These are phyloP conservation scores for Nasturtium officinale DNA, from an alignment of 345 rosid genomes.

Conservation along the genomic window DNA sequence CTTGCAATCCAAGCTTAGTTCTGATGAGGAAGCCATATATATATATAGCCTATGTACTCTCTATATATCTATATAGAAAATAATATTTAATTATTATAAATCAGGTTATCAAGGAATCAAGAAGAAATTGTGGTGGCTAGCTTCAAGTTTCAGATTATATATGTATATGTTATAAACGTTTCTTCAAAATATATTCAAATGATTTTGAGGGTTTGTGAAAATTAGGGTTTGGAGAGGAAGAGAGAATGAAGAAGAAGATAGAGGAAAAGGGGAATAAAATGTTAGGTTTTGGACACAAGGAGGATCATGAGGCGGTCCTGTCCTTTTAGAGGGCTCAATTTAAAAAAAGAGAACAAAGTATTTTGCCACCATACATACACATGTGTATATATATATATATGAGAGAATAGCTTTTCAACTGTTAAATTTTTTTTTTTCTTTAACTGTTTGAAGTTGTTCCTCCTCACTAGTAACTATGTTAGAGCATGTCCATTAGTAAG, in stretches of 20 bases:
- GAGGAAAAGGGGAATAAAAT: conserved; percentile 39
- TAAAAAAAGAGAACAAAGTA: conserved; percentile 41
- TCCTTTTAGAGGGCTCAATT: conserved; percentile 49
- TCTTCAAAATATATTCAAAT: conserved; percentile 25
- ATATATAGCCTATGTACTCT: conserved; percentile 20
- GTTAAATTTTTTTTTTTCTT: conserved; percentile 4
- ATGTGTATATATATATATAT: neutral
- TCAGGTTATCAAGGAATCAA: conserved; percentile 31
- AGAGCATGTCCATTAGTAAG: too few species aligned
- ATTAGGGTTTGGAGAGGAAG: conserved; percentile 41
- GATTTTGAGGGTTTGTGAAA: conserved; percentile 38
- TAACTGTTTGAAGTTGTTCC: conserved; percentile 11
- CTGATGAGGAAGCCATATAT: conserved; percentile 68
- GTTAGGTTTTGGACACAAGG: conserved; percentile 45
- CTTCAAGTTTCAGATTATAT: conserved; percentile 28
- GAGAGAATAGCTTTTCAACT: conserved; percentile 13
- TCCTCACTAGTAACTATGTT: conserved; percentile 4
- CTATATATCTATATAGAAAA: conserved; percentile 13
- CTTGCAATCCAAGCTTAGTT: conserved; percentile 79
- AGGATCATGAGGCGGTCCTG: conserved; percentile 49
- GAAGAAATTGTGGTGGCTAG: conserved; percentile 15
- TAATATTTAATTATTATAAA: conserved; percentile 1
- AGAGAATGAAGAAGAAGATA: conserved; percentile 22
- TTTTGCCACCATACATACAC: conserved; percentile 37
- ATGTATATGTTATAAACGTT: conserved; percentile 16